A percentile compares a stretch with the other conserved stretches of the same genome.
Conservation (phyloP, 768 basidiomycete genomes). For the Leccinellum albellum region DNA sequence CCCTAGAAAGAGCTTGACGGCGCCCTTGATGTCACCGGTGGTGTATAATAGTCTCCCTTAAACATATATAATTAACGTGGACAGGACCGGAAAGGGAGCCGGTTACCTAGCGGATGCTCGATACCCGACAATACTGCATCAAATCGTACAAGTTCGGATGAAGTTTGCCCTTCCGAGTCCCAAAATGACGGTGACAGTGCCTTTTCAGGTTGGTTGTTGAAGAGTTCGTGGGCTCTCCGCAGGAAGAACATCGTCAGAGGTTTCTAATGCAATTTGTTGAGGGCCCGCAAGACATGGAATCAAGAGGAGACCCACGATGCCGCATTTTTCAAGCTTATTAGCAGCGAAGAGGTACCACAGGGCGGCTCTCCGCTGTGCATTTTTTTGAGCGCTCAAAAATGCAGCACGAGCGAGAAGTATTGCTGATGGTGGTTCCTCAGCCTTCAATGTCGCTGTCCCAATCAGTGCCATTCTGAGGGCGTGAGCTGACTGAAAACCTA, state of each 20-base stretch:
- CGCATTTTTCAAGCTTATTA: slow-evolving; percentile 75
- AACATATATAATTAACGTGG: slow-evolving; percentile 4
- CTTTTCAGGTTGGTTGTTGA: slow-evolving; percentile 47
- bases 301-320: slow-evolving; percentile 57
- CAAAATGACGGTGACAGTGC: slow-evolving; percentile 77
- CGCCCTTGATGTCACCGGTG: slow-evolving; percentile 75
- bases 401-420: slow-evolving; percentile 82
- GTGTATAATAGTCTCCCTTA: slow-evolving; percentile 85
- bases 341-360: slow-evolving; percentile 80
- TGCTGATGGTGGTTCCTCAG: slow-evolving; percentile 78
- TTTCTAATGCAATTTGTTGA: slow-evolving; percentile 49
- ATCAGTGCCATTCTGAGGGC: slow-evolving; percentile 22
- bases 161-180: slow-evolving; percentile 58
- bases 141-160: slow-evolving; percentile 42
- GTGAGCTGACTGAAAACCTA: slow-evolving; percentile 37
- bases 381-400: slow-evolving; percentile 57
- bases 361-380: slow-evolving; percentile 59
- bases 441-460: slow-evolving; percentile 42
- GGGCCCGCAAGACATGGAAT: slow-evolving; percentile 2
- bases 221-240: slow-evolving; percentile 64
- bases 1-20: slow-evolving; percentile 73
- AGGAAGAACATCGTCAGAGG: slow-evolving; percentile 81
- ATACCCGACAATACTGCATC: slow-evolving; percentile 67
- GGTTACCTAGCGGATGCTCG: slow-evolving; percentile 71
- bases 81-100: slow-evolving; percentile 2